A percentile compares a stretch with the other conserved stretches of the same genome.
These are phyloP conservation scores for Auxenochlorella pyrenoidosa DNA, from an alignment of 139 green algal genomes.

Conservation along the genomic window DNA sequence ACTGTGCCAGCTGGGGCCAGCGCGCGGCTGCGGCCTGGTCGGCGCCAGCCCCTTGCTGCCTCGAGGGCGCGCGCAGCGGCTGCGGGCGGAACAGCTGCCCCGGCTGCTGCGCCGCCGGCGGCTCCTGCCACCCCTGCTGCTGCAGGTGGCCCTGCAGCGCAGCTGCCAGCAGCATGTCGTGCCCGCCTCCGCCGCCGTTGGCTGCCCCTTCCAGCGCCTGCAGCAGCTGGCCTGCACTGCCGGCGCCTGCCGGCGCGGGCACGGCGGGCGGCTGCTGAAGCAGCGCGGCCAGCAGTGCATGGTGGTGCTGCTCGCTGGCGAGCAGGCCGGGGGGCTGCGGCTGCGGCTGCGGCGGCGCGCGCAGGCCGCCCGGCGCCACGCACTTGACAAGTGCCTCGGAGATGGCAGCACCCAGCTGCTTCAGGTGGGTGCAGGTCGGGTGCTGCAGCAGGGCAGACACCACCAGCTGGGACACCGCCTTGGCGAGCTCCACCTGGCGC, in stretches of 20 bases:
- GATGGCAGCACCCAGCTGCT: constrained; percentile 16
- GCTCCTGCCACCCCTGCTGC: background rate
- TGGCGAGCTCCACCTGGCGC: background rate
- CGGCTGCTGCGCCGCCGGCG: background rate
- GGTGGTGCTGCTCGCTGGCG: background rate
- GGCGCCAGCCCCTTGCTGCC: background rate
- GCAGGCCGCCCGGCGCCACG: background rate
- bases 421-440: background rate
- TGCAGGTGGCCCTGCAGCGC: constrained; percentile 1
- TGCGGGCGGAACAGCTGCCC: background rate
- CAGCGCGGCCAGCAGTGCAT: constrained; percentile 3
- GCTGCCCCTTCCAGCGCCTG: background rate
- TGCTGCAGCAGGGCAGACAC: background rate
- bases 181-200: background rate
- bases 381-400: constrained; percentile 4
- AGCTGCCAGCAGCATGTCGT: background rate
- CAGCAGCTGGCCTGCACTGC: background rate
- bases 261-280: background rate
- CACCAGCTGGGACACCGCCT: background rate
- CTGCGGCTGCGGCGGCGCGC: background rate
- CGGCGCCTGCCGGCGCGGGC: background rate
- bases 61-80: background rate
- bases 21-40: background rate
- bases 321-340: background rate
- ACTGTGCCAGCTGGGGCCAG: background rate